Evolutionary conservation across 1,139 yeast species (phyloP).

Genomic region (Sugiyamaella neomexicana): DNA sequence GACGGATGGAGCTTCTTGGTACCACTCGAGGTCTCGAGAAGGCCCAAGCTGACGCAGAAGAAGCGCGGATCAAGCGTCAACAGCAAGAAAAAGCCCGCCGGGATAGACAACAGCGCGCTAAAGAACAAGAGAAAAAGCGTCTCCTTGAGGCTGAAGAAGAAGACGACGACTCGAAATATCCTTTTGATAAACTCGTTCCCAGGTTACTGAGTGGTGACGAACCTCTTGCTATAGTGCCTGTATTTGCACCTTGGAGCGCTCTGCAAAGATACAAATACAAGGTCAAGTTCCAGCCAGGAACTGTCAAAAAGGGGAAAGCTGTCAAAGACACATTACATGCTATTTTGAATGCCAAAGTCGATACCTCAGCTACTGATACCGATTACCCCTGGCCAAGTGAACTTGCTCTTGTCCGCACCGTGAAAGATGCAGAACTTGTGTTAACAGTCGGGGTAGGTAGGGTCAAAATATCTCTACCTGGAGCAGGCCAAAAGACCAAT

Average conservation of each 20-base stretch:
- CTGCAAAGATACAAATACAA: slow-evolving; percentile 74
- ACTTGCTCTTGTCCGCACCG: slow-evolving; percentile 54
- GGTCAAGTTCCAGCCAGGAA: slow-evolving; percentile 84
- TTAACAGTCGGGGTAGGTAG: slow-evolving; percentile 53
- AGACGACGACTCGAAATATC: slow-evolving; percentile 33
- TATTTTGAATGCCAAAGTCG: slow-evolving; percentile 59
- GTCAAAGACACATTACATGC: slow-evolving; percentile 64
- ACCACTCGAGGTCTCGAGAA: slow-evolving; percentile 68
- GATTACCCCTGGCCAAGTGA: slow-evolving; percentile 72
- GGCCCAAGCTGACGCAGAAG: slow-evolving; percentile 34
- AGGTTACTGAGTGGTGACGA: slow-evolving; percentile 42
- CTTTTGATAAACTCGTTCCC: slow-evolving; percentile 41
- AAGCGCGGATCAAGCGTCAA: slow-evolving; percentile 40
- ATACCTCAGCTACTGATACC: slow-evolving; percentile 50
- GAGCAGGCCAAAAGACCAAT: slow-evolving; percentile 18
- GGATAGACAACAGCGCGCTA: slow-evolving; percentile 46
- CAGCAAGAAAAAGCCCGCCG: slow-evolving; percentile 39
- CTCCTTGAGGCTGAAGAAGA: slow-evolving; percentile 29
- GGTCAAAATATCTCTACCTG: slow-evolving; percentile 41
- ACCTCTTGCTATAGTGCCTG: slow-evolving; percentile 67
- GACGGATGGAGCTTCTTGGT: slow-evolving; percentile 80
- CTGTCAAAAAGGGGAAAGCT: slow-evolving; percentile 85
- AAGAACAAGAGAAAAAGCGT: slow-evolving; percentile 51
- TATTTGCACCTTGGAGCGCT: slow-evolving; percentile 92
- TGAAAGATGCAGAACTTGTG: slow-evolving; percentile 58